Evolutionary conservation across 2,329 filamentous ascomycete species (phyloP), one percentile per base, ranked within the genome.

Genomic region (Hypoxylon sp.): DNA sequence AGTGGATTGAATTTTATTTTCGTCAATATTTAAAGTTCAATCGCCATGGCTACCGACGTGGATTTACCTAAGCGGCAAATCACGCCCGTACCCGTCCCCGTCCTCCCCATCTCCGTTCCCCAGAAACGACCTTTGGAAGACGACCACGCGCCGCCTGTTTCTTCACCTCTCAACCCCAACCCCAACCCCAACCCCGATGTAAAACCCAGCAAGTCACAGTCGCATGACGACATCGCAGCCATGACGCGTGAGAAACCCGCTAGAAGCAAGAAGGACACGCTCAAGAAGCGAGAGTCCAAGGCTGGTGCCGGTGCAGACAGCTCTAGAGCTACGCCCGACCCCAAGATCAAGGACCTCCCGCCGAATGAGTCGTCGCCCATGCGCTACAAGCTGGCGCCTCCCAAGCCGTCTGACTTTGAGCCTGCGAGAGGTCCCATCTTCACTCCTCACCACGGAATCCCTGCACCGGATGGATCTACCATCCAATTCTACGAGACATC

Each of bases 91-190:
- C 74, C 76, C 6, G 54, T 66, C 13, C 75, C 74, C 31, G 52
- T 71, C 11, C 62, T 76, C 81, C 72, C 86, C 13, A 59, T 72
- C 55, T 84, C 84, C 8, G 81, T 91, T 24, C 88, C 89, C 2
- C 86, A 91, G 76, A 92, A 92, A 75, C 89, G 90, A 65, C 82
- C 84, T 21, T 83, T 91, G 31, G 90, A 92, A 67, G 91, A 92
- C 74, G 88, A 88, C 76, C 89, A 94, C 79, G 86, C 86, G 67
- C 92, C 92, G 3, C 85, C 89, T 11, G 85, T 93, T 1, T 89
- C 92, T 2, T 94, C 92, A 10, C 92, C 92, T 29, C 86, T 94
- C 68, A 94, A 94, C 73, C 89, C 90, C 51, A 88, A 91, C 50
- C 84, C 85, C 68, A 94, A 94, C 73, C 89, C 90, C 51, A 88